A percentile compares a stretch with the other conserved stretches of the same genome.
Conservation (phyloP, 306 rosid species). For the Medicago truncatula region MtrunA17r5.0-ANR NC_053042.1:1537001-1537500, state of each 20-base stretch:
- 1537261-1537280: background rate
- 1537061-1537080: no score
- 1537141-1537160: background rate
- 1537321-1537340: slow-evolving; percentile 46
- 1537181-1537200: background rate
- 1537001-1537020: no score
- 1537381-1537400: slow-evolving; percentile 3
- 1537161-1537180: background rate
- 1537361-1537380: slow-evolving; percentile 32
- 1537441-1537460: no score
- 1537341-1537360: slow-evolving; percentile 41
- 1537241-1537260: slow-evolving; percentile 40
- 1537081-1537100: background rate
- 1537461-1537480: slow-evolving; percentile 21
- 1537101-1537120: no score
- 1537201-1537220: background rate
- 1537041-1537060: no score
- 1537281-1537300: slow-evolving; percentile 31
- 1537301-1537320: slow-evolving; percentile 37
- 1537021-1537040: no score
- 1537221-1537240: slow-evolving; percentile 23
- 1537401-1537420: background rate
- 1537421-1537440: background rate
- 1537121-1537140: no score
- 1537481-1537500: slow-evolving; percentile 38